Percentiles rank a stretch among this genome's conserved stretches.
Evolutionary conservation across 2,329 filamentous ascomycete genomes (phyloP).

Genomic region (Fusarium austroafricanum): DNA sequence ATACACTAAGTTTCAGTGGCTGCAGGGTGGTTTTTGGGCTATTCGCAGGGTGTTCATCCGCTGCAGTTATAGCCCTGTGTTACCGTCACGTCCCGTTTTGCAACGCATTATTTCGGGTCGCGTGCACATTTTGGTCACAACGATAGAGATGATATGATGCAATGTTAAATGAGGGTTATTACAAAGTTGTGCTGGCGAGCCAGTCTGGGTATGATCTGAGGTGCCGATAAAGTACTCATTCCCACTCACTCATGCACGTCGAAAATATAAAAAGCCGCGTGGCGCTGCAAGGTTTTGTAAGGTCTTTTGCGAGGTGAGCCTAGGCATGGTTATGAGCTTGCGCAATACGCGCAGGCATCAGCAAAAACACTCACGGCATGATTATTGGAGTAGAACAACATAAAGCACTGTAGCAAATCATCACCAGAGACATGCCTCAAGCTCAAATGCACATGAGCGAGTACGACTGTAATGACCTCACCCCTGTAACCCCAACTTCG

Average conservation of each 20-base stretch:
- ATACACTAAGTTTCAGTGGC: slow-evolving; percentile 35
- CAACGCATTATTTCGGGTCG: not conserved
- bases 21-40: slow-evolving; percentile 9
- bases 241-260: slow-evolving; percentile 10
- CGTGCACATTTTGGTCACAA: slow-evolving; percentile 9
- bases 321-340: not conserved
- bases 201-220: slow-evolving; percentile 3
- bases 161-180: not conserved
- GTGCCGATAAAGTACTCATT: slow-evolving; percentile 18
- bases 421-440: slow-evolving; percentile 2
- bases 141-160: not conserved
- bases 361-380: not conserved
- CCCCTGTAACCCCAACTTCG: slow-evolving; percentile 29
- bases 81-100: not conserved
- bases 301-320: slow-evolving; percentile 25
- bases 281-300: slow-evolving; percentile 44
- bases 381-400: slow-evolving; percentile 2
- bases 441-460: not conserved
- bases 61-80: slow-evolving; percentile 13
- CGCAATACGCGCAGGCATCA: slow-evolving; percentile 23
- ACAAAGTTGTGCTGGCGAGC: not conserved
- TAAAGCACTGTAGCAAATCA: not conserved
- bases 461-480: slow-evolving; percentile 28
- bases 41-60: slow-evolving; percentile 23
- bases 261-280: slow-evolving; percentile 37